phyloP scores from a whole-genome alignment of 2,329 filamentous ascomycete genomes.

The Pestalotiopsis sp. region DNA sequence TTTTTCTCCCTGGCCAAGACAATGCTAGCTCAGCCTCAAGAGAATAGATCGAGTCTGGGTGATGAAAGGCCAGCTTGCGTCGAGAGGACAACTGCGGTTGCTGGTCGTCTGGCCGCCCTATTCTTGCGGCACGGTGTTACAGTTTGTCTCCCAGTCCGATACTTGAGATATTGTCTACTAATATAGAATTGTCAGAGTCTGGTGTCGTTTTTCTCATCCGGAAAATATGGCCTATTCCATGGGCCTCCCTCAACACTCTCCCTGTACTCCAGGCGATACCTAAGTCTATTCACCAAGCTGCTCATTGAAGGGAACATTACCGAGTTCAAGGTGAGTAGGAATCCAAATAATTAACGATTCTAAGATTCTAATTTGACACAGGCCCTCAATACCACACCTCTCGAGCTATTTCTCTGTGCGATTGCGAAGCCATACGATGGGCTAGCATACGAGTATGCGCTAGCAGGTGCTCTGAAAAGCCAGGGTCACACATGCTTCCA shows the following conservation, averaged over 20 bases:
- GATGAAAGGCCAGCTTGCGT: constrained; percentile 35
- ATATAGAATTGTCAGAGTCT: constrained; percentile 35
- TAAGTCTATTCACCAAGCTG: constrained; percentile 54
- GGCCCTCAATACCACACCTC: constrained; percentile 45
- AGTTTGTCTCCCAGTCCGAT: constrained; percentile 25
- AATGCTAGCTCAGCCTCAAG: constrained; percentile 32
- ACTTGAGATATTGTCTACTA: constrained; percentile 16
- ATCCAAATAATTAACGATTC: not conserved
- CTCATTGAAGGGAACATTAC: constrained; percentile 50
- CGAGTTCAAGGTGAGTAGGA: constrained; percentile 41
- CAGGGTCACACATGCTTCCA: constrained; percentile 47
- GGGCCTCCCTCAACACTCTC: constrained; percentile 40
- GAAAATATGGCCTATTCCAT: constrained; percentile 54
- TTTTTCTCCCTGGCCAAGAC: constrained; percentile 52
- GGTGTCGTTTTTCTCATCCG: constrained; percentile 46
- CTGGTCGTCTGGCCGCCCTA: constrained; percentile 47
- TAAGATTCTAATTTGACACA: constrained; percentile 21
- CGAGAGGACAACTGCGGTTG: constrained; percentile 47
- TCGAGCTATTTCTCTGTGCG: constrained; percentile 55
- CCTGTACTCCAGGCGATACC: constrained; percentile 44
- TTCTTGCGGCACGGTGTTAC: constrained; percentile 48
- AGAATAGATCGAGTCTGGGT: constrained; percentile 22
- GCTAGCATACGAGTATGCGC: constrained; percentile 50
- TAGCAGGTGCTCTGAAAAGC: constrained; percentile 48
- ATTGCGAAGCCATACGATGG: constrained; percentile 52